Percentiles rank a stretch among this genome's conserved stretches.
Conservation (phyloP, 257 asterid species). For the Plectranthus barbatus region DNA sequence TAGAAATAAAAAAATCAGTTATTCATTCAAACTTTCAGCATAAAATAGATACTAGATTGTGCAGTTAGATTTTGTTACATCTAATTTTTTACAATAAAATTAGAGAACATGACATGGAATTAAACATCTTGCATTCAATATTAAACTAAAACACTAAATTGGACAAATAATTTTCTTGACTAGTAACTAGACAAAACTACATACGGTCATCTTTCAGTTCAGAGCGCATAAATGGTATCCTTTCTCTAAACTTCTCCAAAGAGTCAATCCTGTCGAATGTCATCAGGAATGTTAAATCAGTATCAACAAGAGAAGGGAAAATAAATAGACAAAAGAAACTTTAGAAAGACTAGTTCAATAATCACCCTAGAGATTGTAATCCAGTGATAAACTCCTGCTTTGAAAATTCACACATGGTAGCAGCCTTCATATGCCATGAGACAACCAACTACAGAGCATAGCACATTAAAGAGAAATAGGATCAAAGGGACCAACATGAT, state of each 20-base stretch:
- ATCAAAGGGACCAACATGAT: background rate
- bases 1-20: background rate
- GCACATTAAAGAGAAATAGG: background rate
- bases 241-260: constrained; percentile 82
- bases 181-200: constrained; percentile 29
- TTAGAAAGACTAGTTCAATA: constrained; percentile 3
- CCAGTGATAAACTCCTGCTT: constrained; percentile 89
- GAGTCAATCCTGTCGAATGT: constrained; percentile 80
- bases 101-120: background rate
- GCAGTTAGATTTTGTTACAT: too few species aligned
- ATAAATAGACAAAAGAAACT: too few species aligned
- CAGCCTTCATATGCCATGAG: constrained; percentile 92
- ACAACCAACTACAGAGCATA: constrained; percentile 34
- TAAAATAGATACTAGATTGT: constrained; percentile 5
- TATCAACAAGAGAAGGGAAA: constrained; percentile 4
- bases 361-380: constrained; percentile 88
- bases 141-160: too few species aligned
- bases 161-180: background rate
- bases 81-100: background rate
- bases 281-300: constrained; percentile 9
- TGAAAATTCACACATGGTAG: constrained; percentile 96
- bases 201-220: constrained; percentile 96
- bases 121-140: constrained; percentile 3
- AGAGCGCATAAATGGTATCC: constrained; percentile 83
- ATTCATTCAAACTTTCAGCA: background rate